phyloP scores from a whole-genome alignment of 1,284 basidiomycete genomes.

The Melampsora americana region DNA sequence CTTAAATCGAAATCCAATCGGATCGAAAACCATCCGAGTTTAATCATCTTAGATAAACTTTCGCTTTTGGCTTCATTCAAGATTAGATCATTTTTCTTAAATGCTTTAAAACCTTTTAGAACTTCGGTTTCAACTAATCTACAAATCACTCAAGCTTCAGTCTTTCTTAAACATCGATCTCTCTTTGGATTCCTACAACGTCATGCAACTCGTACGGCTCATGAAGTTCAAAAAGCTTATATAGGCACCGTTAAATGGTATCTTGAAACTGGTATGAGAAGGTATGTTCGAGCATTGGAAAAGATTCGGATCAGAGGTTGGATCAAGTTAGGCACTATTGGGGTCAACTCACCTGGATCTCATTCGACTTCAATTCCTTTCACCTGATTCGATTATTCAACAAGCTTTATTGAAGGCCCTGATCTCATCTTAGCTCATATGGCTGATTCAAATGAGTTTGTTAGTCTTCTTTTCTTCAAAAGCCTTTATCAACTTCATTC shows the following conservation, averaged over 20 bases:
- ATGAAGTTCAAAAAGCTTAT: slow-evolving; percentile 86
- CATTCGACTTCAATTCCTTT: slow-evolving; percentile 42
- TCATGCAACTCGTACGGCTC: slow-evolving; percentile 75
- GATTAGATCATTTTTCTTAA: slow-evolving; percentile 79
- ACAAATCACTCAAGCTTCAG: slow-evolving; percentile 82
- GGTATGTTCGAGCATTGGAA: slow-evolving; percentile 78
- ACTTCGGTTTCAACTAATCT: slow-evolving; percentile 84
- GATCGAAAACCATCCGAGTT: slow-evolving; percentile 22
- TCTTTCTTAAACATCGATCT: slow-evolving; percentile 77
- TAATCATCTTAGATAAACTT: slow-evolving; percentile 10
- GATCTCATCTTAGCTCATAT: slow-evolving; percentile 75
- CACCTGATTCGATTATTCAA: slow-evolving; percentile 26
- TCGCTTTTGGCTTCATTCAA: slow-evolving; percentile 59
- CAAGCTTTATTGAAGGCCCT: slow-evolving; percentile 65
- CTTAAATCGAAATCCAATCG: slow-evolving; percentile 14
- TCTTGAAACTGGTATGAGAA: slow-evolving; percentile 90
- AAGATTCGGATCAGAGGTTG: slow-evolving; percentile 65
- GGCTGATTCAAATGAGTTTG: slow-evolving; percentile 77
- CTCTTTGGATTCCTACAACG: slow-evolving; percentile 81
- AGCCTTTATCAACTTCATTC: background rate
- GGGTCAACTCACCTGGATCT: slow-evolving; percentile 48
- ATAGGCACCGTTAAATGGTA: slow-evolving; percentile 78
- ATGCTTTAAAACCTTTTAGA: slow-evolving; percentile 75
- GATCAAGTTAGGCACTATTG: slow-evolving; percentile 51
- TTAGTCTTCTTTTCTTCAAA: slow-evolving; percentile 56